A percentile compares a stretch with the other conserved stretches of the same genome.
These are phyloP conservation scores for Lotmaria passim DNA, from an alignment of 208 protist genomes.

Conservation along the genomic window DNA sequence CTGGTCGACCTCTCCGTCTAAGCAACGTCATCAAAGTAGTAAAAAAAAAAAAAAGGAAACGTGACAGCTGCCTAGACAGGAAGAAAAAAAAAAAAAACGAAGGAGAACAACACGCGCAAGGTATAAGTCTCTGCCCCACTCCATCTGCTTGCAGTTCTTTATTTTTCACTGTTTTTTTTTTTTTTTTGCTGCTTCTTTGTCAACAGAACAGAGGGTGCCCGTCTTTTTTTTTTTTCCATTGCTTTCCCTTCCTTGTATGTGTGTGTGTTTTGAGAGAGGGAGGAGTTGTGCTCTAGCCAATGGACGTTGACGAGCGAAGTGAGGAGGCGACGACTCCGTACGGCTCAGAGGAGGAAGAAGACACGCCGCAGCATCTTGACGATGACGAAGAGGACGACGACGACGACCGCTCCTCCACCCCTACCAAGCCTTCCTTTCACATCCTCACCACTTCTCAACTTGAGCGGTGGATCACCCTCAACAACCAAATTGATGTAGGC, in stretches of 20 bases:
- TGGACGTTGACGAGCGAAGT: neutral
- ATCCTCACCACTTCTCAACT: constrained; percentile 34
- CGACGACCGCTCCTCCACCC: constrained; percentile 2
- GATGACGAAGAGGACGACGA: constrained; percentile 11
- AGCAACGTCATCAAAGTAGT: too few species aligned
- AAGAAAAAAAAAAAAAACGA: too few species aligned
- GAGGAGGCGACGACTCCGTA: neutral
- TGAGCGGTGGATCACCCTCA: constrained; percentile 17
- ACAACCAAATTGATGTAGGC: constrained; percentile 40
- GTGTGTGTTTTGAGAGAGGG: neutral
- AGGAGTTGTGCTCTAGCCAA: neutral
- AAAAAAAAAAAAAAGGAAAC: too few species aligned
- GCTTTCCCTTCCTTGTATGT: constrained; percentile 2
- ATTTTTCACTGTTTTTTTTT: too few species aligned
- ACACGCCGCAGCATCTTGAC: neutral
- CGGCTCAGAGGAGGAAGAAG: neutral
- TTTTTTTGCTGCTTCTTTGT: too few species aligned
- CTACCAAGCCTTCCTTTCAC: constrained; percentile 5
- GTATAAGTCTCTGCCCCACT: too few species aligned
- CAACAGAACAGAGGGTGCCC: too few species aligned
- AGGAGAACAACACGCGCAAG: too few species aligned
- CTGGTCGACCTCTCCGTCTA: too few species aligned
- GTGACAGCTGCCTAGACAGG: too few species aligned
- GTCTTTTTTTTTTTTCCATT: constrained; percentile 6
- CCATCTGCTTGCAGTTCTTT: too few species aligned